Conservation (phyloP, 495 filamentous ascomycete genomes). For the Lindgomyces ingoldianus region DNA sequence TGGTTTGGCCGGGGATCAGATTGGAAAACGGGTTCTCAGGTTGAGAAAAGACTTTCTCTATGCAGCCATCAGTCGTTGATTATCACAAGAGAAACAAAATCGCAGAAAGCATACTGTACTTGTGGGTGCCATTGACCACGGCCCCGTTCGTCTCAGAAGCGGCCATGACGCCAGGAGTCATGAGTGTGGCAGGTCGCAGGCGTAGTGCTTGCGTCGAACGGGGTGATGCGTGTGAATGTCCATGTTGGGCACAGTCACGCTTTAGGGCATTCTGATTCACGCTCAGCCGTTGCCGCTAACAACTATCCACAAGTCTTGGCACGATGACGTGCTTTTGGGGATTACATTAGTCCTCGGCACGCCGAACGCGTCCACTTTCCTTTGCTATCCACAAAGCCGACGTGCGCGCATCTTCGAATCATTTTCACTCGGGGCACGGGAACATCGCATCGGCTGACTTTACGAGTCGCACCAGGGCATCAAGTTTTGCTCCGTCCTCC, state of each 20-base stretch:
- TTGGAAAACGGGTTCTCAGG: slow-evolving; percentile 89
- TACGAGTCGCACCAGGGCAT: background rate
- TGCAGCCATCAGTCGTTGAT: slow-evolving; percentile 25
- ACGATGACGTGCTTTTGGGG: slow-evolving; percentile 27
- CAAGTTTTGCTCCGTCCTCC: too few relatives aligned
- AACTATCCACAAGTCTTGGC: slow-evolving; percentile 20
- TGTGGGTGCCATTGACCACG: slow-evolving; percentile 22
- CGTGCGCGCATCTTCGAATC: background rate
- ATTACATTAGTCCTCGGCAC: background rate
- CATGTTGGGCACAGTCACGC: slow-evolving; percentile 22
- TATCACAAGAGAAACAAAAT: background rate
- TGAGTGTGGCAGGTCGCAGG: slow-evolving; percentile 12
- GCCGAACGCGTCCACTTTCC: background rate
- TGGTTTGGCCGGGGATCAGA: slow-evolving; percentile 82
- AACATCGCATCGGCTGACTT: background rate
- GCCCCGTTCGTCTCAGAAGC: background rate
- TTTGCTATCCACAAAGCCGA: background rate
- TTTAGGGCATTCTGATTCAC: background rate
- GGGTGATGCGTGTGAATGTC: background rate
- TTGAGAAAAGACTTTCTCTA: slow-evolving; percentile 65
- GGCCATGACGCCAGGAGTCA: slow-evolving; percentile 22
- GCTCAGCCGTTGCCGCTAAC: slow-evolving; percentile 10
- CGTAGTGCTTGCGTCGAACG: slow-evolving; percentile 1
- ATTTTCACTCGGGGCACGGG: background rate
- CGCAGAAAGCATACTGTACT: slow-evolving; percentile 25